phyloP scores from a whole-genome alignment of 441 rosid genomes.

The Viola pubescens region DNA sequence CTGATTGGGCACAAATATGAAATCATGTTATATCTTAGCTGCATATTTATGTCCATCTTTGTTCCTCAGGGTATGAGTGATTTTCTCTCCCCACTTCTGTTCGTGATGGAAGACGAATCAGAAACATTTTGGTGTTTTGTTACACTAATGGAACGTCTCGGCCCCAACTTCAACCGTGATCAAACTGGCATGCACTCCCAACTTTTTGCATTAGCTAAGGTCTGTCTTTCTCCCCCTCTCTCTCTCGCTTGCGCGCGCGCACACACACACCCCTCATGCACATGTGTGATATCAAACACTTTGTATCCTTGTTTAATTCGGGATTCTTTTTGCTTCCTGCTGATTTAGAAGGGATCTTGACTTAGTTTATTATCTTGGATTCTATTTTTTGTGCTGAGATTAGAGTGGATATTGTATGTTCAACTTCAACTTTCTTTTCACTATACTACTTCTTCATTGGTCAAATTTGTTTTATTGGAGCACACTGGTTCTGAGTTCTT shows the following conservation, averaged over 20 bases:
- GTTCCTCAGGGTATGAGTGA: constrained; percentile 92
- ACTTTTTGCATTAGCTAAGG: constrained; percentile 95
- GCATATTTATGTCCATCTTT: constrained; percentile 4
- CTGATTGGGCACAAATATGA: background rate
- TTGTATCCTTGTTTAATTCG: background rate
- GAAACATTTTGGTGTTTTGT: constrained; percentile 98
- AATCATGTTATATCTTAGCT: background rate
- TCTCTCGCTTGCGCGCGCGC: background rate
- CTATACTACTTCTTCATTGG: too few species aligned
- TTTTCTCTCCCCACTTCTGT: constrained; percentile 82
- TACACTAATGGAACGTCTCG: constrained; percentile 88
- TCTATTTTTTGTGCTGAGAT: background rate
- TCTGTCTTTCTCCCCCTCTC: constrained; percentile 19
- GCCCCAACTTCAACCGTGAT: constrained; percentile 96
- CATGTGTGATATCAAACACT: background rate
- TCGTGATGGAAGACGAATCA: constrained; percentile 81
- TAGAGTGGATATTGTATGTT: too few species aligned
- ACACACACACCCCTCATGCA: too few species aligned
- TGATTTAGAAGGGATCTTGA: constrained; percentile 1
- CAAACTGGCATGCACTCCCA: constrained; percentile 98
- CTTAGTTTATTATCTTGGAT: background rate
- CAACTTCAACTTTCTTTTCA: too few species aligned
- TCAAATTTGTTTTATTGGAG: constrained; percentile 6
- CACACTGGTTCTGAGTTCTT: constrained; percentile 14
- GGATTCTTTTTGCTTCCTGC: constrained; percentile 1